Evolutionary conservation across 2,329 filamentous ascomycete genomes (phyloP).

Genomic region (Verticillium klebahnii): DNA sequence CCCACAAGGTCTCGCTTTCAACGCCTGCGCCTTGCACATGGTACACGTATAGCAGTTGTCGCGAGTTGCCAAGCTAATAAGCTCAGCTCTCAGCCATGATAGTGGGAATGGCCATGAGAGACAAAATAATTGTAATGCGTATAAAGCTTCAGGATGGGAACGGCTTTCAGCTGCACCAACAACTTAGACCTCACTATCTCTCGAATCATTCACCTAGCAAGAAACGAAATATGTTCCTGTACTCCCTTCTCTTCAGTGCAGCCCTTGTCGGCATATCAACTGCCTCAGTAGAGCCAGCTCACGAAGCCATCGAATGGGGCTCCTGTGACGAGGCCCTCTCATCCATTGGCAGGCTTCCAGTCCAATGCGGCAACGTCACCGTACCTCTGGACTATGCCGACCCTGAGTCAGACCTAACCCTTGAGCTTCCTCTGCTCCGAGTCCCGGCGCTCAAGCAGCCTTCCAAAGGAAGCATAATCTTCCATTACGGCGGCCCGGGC

Average conservation of each 20-base stretch:
- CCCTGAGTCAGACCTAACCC: constrained; percentile 14
- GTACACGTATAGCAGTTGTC: too few relatives aligned
- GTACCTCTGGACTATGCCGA: constrained; percentile 36
- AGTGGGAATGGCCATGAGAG: too few relatives aligned
- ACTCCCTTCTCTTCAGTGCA: neutral
- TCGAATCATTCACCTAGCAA: too few relatives aligned
- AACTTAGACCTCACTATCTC: too few relatives aligned
- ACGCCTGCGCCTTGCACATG: too few relatives aligned
- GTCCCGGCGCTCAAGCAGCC: constrained; percentile 12
- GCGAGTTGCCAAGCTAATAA: too few relatives aligned
- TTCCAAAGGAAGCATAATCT: constrained; percentile 22
- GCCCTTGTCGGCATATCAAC: neutral
- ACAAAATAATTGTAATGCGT: too few relatives aligned
- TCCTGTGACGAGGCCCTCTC: neutral
- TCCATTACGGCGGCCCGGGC: constrained; percentile 24
- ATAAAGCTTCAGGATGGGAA: too few relatives aligned
- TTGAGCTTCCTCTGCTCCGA: constrained; percentile 5
- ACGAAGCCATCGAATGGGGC: neutral
- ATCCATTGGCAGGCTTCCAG: constrained; percentile 9
- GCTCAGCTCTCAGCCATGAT: too few relatives aligned
- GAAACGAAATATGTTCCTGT: neutral
- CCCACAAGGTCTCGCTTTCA: too few relatives aligned
- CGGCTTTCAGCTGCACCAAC: too few relatives aligned
- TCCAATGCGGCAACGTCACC: constrained; percentile 28
- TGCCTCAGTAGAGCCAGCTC: neutral